phyloP scores from a whole-genome alignment of 2,329 filamentous ascomycete genomes.

The Ceratocystis alfenasii region DNA sequence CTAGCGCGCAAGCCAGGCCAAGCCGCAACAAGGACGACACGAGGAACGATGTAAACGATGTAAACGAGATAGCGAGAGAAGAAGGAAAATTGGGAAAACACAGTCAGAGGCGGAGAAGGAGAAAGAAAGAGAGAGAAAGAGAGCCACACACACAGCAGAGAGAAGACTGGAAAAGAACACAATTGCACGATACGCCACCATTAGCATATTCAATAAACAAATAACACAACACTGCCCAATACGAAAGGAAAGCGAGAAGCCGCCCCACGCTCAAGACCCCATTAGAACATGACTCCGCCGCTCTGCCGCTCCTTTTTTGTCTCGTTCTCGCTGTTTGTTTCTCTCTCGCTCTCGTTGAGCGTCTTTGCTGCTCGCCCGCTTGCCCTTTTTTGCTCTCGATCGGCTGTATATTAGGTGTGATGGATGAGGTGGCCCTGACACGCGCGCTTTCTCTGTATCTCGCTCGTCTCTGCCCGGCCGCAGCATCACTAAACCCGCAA shows the following conservation, averaged over 20 bases:
- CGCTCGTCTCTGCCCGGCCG: not conserved
- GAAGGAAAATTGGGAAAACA: not conserved
- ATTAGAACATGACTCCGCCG: constrained; percentile 6
- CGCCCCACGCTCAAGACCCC: constrained; percentile 8
- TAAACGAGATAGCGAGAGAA: constrained; percentile 1
- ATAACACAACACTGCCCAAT: constrained; percentile 1
- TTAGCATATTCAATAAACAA: not conserved
- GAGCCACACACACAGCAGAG: not conserved
- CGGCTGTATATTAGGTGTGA: not conserved
- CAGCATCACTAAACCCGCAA: not conserved
- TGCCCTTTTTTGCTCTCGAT: not conserved
- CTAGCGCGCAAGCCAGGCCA: not conserved
- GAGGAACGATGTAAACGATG: constrained; percentile 7
- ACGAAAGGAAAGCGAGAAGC: constrained; percentile 5
- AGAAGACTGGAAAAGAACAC: not conserved
- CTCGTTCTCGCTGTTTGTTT: not conserved
- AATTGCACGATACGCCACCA: constrained; percentile 5
- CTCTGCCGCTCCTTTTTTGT: constrained; percentile 4
- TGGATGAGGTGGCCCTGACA: too few species aligned
- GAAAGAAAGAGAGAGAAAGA: not conserved
- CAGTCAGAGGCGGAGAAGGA: not conserved
- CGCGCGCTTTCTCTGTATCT: too few species aligned
- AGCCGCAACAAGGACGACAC: not conserved
- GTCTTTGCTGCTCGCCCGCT: not conserved
- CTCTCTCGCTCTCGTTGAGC: not conserved